A percentile compares a stretch with the other conserved stretches of the same genome.
Conservation (phyloP, 2,329 filamentous ascomycete species). For the Stachybotrys echinatus region DNA sequence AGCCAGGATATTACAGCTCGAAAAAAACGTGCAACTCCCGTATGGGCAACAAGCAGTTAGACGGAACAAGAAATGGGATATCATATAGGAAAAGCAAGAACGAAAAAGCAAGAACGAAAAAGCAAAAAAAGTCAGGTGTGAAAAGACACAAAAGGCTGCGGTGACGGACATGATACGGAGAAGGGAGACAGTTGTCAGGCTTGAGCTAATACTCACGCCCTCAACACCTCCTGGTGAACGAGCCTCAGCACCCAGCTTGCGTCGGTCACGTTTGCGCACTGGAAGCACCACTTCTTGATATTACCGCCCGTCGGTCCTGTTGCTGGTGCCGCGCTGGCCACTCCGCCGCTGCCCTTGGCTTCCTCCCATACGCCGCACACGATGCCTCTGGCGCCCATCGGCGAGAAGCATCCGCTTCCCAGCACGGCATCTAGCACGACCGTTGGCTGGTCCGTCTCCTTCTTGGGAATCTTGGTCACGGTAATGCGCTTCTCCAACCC, state of each 20-base stretch:
- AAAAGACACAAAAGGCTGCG: slow-evolving; percentile 4
- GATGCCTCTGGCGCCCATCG: slow-evolving; percentile 79
- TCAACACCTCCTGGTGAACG: slow-evolving; percentile 51
- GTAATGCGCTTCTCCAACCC: slow-evolving; percentile 81
- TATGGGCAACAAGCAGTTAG: slow-evolving; percentile 4
- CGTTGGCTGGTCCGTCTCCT: slow-evolving; percentile 48
- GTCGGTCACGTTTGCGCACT: slow-evolving; percentile 48
- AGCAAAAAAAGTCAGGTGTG: slow-evolving; percentile 1
- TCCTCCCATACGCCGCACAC: slow-evolving; percentile 86
- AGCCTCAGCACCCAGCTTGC: slow-evolving; percentile 52
- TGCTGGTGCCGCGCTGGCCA: slow-evolving; percentile 45
- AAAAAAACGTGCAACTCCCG: too few relatives aligned
- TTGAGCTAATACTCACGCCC: slow-evolving; percentile 20
- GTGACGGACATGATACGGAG: slow-evolving; percentile 3
- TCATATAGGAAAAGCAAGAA: slow-evolving; percentile 9
- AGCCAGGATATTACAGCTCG: too few relatives aligned
- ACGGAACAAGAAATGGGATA: slow-evolving; percentile 12
- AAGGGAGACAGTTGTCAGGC: not conserved
- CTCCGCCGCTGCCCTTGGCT: slow-evolving; percentile 56
- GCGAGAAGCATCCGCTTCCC: slow-evolving; percentile 77
- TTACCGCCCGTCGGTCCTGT: slow-evolving; percentile 47
- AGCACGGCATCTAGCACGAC: slow-evolving; percentile 78
- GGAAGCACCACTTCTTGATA: slow-evolving; percentile 61
- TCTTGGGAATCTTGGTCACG: slow-evolving; percentile 65
- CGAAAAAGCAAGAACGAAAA: slow-evolving; percentile 2